phyloP scores from a whole-genome alignment of 2,329 filamentous ascomycete genomes.

The Sporothrix dimorphospora region DNA sequence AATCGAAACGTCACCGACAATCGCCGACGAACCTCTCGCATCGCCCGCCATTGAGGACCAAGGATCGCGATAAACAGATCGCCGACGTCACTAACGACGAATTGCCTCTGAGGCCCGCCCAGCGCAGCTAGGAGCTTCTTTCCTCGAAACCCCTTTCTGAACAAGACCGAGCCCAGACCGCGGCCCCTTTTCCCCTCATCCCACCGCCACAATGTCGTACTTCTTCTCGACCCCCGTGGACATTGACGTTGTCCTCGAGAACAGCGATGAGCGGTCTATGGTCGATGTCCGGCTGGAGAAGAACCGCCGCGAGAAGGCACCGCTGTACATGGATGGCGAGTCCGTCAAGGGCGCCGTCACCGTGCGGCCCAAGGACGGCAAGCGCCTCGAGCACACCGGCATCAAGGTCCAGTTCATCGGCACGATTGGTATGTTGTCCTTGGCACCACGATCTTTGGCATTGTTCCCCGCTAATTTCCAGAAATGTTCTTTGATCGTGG shows the following conservation, averaged over 20 bases:
- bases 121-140: background rate
- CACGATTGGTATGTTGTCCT: conserved; percentile 74
- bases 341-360: conserved; percentile 97
- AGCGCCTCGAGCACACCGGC: conserved; percentile 94
- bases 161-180: background rate
- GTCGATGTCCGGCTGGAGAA: conserved; percentile 99
- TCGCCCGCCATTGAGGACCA: background rate
- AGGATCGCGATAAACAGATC: conserved; percentile 18
- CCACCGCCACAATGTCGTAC: conserved; percentile 74
- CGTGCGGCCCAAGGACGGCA: conserved; percentile 94
- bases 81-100: conserved; percentile 3
- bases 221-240: conserved; percentile 98
- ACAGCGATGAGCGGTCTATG: conserved; percentile 90
- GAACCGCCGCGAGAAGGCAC: conserved; percentile 94
- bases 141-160: background rate
- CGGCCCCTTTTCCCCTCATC: background rate
- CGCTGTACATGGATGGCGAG: conserved; percentile 96
- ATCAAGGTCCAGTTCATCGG: conserved; percentile 99
- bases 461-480: conserved; percentile 42
- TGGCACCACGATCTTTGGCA: background rate
- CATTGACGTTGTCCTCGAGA: conserved; percentile 97
- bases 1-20: background rate
- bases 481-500: conserved; percentile 99
- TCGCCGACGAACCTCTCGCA: background rate
- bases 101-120: background rate